Percentiles rank a stretch among this genome's conserved stretches.
Conservation (phyloP, 164 flowering plant species). For the Vitis vinifera region ASM3070453v1 NC_081814.1:23626501-23627000, state of each 20-base stretch:
- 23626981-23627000: conserved; percentile 63
- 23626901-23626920: conserved; percentile 1
- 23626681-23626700: too few species aligned
- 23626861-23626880: neutral
- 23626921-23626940: neutral
- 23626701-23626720: too few species aligned
- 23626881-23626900: neutral
- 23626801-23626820: neutral
- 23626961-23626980: conserved; percentile 33
- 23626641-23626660: too few species aligned
- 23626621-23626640: neutral
- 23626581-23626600: conserved; percentile 37
- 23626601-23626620: conserved; percentile 31
- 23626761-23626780: too few species aligned
- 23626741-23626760: too few species aligned
- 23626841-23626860: too few species aligned
- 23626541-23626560: conserved; percentile 2
- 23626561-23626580: conserved; percentile 8
- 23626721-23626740: too few species aligned
- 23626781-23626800: too few species aligned
- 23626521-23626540: conserved; percentile 21
- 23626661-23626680: too few species aligned
- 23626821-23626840: neutral
- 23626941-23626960: conserved; percentile 7
- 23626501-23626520: conserved; percentile 11